Evolutionary conservation across 805 yeast genomes (phyloP).

Genomic region (Monosporozyma solicola): DNA sequence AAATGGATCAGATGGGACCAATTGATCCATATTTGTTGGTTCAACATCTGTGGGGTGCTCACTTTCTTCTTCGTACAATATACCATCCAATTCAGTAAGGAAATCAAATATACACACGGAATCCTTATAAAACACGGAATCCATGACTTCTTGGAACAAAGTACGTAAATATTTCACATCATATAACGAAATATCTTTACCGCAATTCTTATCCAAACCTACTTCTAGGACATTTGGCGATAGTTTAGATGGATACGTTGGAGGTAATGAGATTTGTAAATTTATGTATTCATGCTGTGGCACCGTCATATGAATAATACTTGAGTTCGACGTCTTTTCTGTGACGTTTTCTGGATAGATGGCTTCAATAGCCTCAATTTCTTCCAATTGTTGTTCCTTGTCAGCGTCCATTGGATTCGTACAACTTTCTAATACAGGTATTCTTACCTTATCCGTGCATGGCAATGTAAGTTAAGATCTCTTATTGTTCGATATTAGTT

Average conservation of each 20-base stretch:
- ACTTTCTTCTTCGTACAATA: slow-evolving; percentile 33
- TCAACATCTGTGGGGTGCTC: slow-evolving; percentile 10
- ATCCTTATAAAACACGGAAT: slow-evolving; percentile 44
- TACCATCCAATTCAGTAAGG: slow-evolving; percentile 54
- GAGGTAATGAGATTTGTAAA: slow-evolving; percentile 66
- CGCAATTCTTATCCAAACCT: slow-evolving; percentile 13
- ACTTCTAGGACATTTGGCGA: slow-evolving; percentile 60
- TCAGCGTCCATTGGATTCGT: not conserved
- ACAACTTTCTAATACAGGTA: too few species aligned
- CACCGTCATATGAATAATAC: slow-evolving; percentile 37
- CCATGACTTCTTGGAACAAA: slow-evolving; percentile 43
- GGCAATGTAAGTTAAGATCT: not conserved
- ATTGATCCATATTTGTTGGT: slow-evolving; percentile 7
- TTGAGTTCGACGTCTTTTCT: slow-evolving; percentile 25
- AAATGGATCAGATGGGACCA: slow-evolving; percentile 37
- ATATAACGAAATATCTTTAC: slow-evolving; percentile 18
- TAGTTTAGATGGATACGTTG: slow-evolving; percentile 51
- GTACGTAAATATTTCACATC: slow-evolving; percentile 42
- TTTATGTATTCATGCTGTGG: slow-evolving; percentile 56
- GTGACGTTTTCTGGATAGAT: slow-evolving; percentile 64
- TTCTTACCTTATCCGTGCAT: not conserved
- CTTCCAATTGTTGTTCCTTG: slow-evolving; percentile 40
- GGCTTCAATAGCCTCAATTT: slow-evolving; percentile 74
- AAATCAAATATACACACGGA: slow-evolving; percentile 76
- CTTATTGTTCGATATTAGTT: not conserved